A percentile compares a stretch with the other conserved stretches of the same genome.
phyloP scores from a whole-genome alignment of 129 eudicot species.

The Flaveria brownii region DNA sequence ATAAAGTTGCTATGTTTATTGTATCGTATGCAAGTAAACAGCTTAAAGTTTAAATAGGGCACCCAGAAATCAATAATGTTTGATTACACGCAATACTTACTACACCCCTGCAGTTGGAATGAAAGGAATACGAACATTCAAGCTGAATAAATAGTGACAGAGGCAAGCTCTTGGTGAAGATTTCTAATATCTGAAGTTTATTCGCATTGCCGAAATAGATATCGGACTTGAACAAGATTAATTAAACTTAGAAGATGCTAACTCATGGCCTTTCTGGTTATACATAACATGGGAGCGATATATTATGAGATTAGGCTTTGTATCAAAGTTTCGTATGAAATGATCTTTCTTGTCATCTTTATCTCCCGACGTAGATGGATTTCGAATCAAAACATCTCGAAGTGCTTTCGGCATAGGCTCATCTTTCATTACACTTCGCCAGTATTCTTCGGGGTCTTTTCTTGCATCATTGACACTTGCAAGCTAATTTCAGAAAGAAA shows the following conservation, averaged over 20 bases:
- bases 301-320: slow-evolving; percentile 35
- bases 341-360: slow-evolving; percentile 10
- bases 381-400: slow-evolving; percentile 29
- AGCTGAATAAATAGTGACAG: too few species aligned
- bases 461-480: slow-evolving; percentile 40
- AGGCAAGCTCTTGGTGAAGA: too few species aligned
- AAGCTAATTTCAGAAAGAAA: slow-evolving; percentile 27
- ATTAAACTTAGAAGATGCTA: slow-evolving; percentile 18
- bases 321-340: slow-evolving; percentile 41
- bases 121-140: too few species aligned
- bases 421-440: slow-evolving; percentile 52
- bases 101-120: too few species aligned
- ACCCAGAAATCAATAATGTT: too few species aligned
- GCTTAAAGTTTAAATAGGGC: too few species aligned
- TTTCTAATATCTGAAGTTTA: neutral
- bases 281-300: slow-evolving; percentile 41
- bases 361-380: neutral
- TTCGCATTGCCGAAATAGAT: neutral
- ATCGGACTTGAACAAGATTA: neutral
- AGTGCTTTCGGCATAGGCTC: slow-evolving; percentile 59
- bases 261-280: slow-evolving; percentile 29
- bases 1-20: neutral
- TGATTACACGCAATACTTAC: too few species aligned
- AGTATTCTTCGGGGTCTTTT: slow-evolving; percentile 48
- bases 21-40: neutral